Evolutionary conservation across 148 eudicot species (phyloP), one percentile per base, ranked within the genome.

Genomic region (Vaccinium corymbosum): DNA sequence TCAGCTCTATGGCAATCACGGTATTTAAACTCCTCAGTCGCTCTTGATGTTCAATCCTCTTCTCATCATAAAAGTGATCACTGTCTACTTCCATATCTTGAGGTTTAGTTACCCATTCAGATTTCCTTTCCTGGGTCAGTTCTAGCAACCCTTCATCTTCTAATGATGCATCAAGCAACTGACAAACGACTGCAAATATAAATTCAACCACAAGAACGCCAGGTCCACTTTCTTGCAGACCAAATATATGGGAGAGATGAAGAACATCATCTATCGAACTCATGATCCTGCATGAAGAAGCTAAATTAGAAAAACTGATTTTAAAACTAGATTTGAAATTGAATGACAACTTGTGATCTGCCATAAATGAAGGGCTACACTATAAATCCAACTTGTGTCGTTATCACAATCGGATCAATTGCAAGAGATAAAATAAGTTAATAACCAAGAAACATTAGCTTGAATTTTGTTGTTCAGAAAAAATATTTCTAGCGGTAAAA

Each of bases 141-240:
- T 93, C 95, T 83, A 95, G 85, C 82, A 94, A 88, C 81, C 95
- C 98, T 89, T 95, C 98, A 87, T 97, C 99, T 83, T 92, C 98
- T 70, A 97, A 84, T 83, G 97, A 89, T 75, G 94, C 98, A 79
- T 97, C 99, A 79, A 97, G 91, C 79, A 97, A 88, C 90, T 97
- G 98, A 91, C 97, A 93, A 74, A 94, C 90, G 81, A 89, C 87
- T 32, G 95, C 85, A 84, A 94, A 94, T 66, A 93, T 68, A 83
- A 86, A 92, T 78, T 89, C 90, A 80, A 94, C 94, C 81, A 93
- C 79, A 72, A 91, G 80, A 82, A 89, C 73, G 79, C 90, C 93
- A 79, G 95, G 93, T 79, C 92, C 93, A 81, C 81, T 87, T 75
- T 85, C 79, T 80, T 88, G 90, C 77, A 90, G 76, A 72, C 88